phyloP scores from a whole-genome alignment of 768 basidiomycete genomes.

The Tephrocybe sp. region DNA sequence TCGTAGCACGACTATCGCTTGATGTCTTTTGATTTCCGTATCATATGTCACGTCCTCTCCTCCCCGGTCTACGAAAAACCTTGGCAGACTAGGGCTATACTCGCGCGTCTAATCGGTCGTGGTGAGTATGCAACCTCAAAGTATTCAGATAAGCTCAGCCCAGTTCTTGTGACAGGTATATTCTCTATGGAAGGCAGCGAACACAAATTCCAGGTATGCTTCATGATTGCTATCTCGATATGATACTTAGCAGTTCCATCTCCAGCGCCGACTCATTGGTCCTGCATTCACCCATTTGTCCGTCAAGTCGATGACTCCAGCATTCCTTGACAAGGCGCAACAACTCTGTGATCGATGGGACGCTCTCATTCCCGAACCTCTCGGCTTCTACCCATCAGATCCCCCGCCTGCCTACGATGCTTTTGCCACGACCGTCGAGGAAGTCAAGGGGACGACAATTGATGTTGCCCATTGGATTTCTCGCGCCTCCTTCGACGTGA shows the following conservation, averaged over 20 bases:
- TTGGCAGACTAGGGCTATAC: conserved; percentile 51
- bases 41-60: conserved; percentile 47
- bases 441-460: conserved; percentile 25
- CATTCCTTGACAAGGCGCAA: conserved; percentile 53
- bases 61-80: conserved; percentile 54
- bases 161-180: conserved; percentile 32
- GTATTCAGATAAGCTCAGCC: background rate
- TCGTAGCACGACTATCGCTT: conserved; percentile 52
- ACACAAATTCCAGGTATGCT: conserved; percentile 40
- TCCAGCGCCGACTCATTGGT: conserved; percentile 43
- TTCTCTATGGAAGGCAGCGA: conserved; percentile 53
- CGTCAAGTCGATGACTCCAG: conserved; percentile 42
- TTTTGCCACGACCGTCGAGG: conserved; percentile 10
- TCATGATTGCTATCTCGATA: background rate
- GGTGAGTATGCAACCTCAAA: conserved; percentile 27
- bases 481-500: conserved; percentile 62
- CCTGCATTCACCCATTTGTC: conserved; percentile 51
- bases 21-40: conserved; percentile 51
- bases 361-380: conserved; percentile 22
- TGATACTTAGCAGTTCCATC: background rate
- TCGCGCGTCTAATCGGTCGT: conserved; percentile 49
- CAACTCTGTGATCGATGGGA: conserved; percentile 49
- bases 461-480: conserved; percentile 62
- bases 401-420: conserved; percentile 13
- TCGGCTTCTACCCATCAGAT: conserved; percentile 4